Conservation (phyloP, 306 rosid species). For the Quercus mongolica region DNA sequence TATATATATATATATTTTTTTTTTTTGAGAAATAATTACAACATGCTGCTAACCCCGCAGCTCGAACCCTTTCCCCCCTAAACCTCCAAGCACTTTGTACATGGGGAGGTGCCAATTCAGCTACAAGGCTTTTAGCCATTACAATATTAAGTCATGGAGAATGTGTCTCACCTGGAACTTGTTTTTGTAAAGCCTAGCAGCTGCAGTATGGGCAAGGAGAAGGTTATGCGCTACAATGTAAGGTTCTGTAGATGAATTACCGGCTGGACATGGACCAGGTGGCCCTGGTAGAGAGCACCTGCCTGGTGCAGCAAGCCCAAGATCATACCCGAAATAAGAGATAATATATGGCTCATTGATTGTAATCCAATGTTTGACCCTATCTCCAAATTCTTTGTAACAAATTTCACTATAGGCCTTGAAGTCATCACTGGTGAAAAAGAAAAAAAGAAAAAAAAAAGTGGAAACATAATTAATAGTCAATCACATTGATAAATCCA, state of each 20-base stretch:
- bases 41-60: too few relatives aligned
- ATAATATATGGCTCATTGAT: conserved; percentile 35
- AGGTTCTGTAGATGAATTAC: conserved; percentile 53
- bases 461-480: not conserved
- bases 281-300: conserved; percentile 42
- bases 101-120: too few relatives aligned
- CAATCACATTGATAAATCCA: too few relatives aligned
- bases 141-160: too few relatives aligned
- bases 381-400: conserved; percentile 47
- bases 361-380: conserved; percentile 55
- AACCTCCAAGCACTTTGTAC: too few relatives aligned
- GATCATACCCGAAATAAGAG: conserved; percentile 28
- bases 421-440: conserved; percentile 22
- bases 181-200: conserved; percentile 31
- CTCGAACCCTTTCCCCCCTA: too few relatives aligned
- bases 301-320: conserved; percentile 48
- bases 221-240: conserved; percentile 46
- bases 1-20: too few relatives aligned
- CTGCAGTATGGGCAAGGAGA: conserved; percentile 43
- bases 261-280: conserved; percentile 15
- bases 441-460: not conserved
- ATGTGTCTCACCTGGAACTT: conserved; percentile 40
- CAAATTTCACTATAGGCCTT: conserved; percentile 27
- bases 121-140: too few relatives aligned
- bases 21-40: too few relatives aligned